A percentile compares a stretch with the other conserved stretches of the same genome.
phyloP scores from a whole-genome alignment of 2,329 filamentous ascomycete species.

The Stachybotrys echinatus region DNA sequence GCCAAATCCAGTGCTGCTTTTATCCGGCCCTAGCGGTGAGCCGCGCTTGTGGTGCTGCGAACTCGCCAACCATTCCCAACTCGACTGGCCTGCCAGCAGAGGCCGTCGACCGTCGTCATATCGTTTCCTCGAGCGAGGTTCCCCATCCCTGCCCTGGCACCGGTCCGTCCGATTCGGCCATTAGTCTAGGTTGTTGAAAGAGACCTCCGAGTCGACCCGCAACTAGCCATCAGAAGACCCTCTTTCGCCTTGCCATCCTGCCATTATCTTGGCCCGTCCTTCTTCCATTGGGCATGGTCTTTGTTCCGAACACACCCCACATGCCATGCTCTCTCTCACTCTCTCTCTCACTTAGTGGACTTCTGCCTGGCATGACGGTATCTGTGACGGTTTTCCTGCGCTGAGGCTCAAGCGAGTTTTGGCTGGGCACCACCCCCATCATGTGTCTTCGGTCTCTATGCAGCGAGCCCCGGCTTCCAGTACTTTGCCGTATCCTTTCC shows the following conservation, averaged over 20 bases:
- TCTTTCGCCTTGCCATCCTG: neutral
- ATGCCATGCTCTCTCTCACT: too few species aligned
- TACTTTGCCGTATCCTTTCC: neutral
- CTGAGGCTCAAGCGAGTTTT: neutral
- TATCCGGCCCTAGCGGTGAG: conserved; percentile 9
- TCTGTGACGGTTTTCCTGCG: neutral
- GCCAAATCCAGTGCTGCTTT: conserved; percentile 27
- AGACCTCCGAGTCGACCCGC: neutral
- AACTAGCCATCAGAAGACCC: neutral
- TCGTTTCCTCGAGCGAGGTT: neutral
- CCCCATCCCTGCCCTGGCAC: neutral
- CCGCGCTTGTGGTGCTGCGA: neutral
- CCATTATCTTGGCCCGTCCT: neutral
- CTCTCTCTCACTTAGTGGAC: too few species aligned
- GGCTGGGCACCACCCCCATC: neutral
- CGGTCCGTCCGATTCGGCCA: neutral
- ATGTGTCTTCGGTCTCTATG: neutral
- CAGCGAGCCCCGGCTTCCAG: neutral
- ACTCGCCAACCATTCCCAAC: neutral
- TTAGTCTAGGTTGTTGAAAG: too few species aligned
- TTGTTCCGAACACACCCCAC: neutral
- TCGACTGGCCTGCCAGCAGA: neutral
- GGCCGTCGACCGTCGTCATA: neutral
- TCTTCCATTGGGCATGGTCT: neutral
- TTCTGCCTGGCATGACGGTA: neutral